These are phyloP conservation scores for Capsaspora owczarzaki DNA, from an alignment of 78 protist species.

Conservation along the genomic window DNA sequence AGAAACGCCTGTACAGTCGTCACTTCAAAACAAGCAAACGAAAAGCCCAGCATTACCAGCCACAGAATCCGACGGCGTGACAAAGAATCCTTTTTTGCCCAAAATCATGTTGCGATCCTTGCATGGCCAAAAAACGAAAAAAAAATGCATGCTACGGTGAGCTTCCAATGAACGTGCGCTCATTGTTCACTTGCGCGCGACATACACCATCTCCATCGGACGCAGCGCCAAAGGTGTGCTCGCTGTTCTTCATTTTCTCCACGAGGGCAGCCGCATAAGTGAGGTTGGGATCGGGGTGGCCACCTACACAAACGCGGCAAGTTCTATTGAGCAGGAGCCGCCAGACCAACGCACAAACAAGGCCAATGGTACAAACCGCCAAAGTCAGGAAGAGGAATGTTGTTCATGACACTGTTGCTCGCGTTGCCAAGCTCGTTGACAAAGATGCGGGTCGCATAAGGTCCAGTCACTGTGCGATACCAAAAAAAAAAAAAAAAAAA, in stretches of 20 bases:
- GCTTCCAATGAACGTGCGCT: too few species aligned
- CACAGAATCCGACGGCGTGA: constrained; percentile 92
- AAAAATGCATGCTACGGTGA: too few species aligned
- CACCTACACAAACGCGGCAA: too few species aligned
- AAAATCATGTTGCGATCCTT: constrained; percentile 91
- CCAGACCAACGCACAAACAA: too few species aligned
- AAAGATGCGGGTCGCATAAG: constrained; percentile 77
- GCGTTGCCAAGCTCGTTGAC: constrained; percentile 72
- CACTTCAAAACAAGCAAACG: too few species aligned
- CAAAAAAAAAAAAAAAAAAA: too few species aligned
- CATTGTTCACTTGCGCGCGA: too few species aligned
- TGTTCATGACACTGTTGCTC: constrained; percentile 21
- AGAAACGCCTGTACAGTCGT: too few species aligned
- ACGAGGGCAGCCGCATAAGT: constrained; percentile 90
- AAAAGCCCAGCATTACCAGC: too few species aligned
- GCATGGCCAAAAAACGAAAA: background rate
- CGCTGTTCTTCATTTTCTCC: constrained; percentile 53
- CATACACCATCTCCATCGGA: constrained; percentile 90
- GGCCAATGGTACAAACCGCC: too few species aligned
- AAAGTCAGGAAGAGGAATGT: constrained; percentile 80
- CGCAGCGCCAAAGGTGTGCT: constrained; percentile 85
- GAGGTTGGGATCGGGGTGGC: constrained; percentile 98
- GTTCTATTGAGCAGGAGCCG: too few species aligned
- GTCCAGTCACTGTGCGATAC: constrained; percentile 95
- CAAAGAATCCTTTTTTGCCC: constrained; percentile 73